Evolutionary conservation across 2,329 filamentous ascomycete genomes (phyloP).

Genomic region (Furcasterigmium furcatum): DNA sequence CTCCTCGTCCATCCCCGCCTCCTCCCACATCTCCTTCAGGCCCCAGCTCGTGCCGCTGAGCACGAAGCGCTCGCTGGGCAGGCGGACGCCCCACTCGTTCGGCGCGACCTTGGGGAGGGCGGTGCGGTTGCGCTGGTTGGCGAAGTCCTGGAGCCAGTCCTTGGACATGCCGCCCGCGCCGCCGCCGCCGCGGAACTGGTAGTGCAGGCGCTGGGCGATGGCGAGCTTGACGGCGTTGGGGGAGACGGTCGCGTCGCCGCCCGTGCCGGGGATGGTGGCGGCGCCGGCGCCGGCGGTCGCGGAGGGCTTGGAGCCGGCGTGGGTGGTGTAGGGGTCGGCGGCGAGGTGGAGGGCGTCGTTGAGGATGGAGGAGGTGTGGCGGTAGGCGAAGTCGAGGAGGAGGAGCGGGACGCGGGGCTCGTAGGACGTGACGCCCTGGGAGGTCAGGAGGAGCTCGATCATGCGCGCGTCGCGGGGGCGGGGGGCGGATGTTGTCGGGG

Average conservation of each 20-base stretch:
- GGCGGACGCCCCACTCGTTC: constrained; percentile 64
- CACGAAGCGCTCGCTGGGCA: constrained; percentile 67
- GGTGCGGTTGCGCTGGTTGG: constrained; percentile 65
- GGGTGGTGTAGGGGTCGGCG: constrained; percentile 63
- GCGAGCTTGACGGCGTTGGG: constrained; percentile 70
- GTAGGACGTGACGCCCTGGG: constrained; percentile 75
- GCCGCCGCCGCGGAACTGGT: constrained; percentile 61
- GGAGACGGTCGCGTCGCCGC: constrained; percentile 53
- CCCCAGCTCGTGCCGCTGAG: constrained; percentile 65
- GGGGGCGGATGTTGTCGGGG: constrained; percentile 26
- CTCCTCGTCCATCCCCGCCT: constrained; percentile 33
- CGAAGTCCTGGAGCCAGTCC: constrained; percentile 75
- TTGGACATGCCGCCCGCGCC: constrained; percentile 58
- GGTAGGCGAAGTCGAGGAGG: constrained; percentile 74
- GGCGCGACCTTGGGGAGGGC: constrained; percentile 60
- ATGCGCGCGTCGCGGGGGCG: constrained; percentile 76
- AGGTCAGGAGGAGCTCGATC: constrained; percentile 75
- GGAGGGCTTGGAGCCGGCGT: constrained; percentile 50
- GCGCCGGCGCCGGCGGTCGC: constrained; percentile 46
- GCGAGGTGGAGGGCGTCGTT: constrained; percentile 68
- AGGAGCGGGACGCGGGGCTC: constrained; percentile 80
- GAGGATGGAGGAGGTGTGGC: constrained; percentile 71
- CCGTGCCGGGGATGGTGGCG: constrained; percentile 34
- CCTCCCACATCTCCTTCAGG: constrained; percentile 56
- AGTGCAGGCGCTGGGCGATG: constrained; percentile 64